phyloP scores from a whole-genome alignment of 176 grass and related monocot species.

The Carex littledalei region DNA sequence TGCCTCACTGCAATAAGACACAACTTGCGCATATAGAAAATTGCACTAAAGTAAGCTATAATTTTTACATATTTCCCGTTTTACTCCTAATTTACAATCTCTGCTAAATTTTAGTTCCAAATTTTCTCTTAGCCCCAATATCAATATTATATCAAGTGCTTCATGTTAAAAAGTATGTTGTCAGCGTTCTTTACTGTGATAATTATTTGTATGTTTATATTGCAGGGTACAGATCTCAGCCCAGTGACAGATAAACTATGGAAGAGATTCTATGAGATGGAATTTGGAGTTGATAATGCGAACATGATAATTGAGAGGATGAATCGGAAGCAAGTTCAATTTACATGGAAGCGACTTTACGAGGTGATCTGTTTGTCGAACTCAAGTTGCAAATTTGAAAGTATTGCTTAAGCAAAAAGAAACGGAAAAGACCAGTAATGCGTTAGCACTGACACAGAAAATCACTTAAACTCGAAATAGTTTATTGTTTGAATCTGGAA shows the following conservation, averaged over 20 bases:
- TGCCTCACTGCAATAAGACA: conserved; percentile 31
- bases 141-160: not conserved
- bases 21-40: conserved; percentile 39
- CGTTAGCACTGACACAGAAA: not conserved
- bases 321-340: conserved; percentile 28
- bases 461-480: not conserved
- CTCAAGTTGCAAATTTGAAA: not conserved
- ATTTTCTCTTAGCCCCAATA: not conserved
- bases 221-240: conserved; percentile 41
- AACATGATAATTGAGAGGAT: conserved; percentile 33
- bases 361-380: conserved; percentile 24
- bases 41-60: conserved; percentile 24
- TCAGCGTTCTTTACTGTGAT: not conserved
- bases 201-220: conserved; percentile 5
- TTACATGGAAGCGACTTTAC: conserved; percentile 38
- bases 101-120: not conserved
- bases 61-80: not conserved
- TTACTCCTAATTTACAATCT: not conserved
- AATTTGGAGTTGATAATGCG: conserved; percentile 35
- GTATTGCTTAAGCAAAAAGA: not conserved
- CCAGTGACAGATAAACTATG: conserved; percentile 39
- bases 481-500: not conserved
- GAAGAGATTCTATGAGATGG: conserved; percentile 50
- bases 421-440: not conserved
- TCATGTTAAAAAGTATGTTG: not conserved